Percentiles rank a stretch among this genome's conserved stretches.
phyloP scores from a whole-genome alignment of 2,329 filamentous ascomycete species.

The Hypoxylon sp. region DNA sequence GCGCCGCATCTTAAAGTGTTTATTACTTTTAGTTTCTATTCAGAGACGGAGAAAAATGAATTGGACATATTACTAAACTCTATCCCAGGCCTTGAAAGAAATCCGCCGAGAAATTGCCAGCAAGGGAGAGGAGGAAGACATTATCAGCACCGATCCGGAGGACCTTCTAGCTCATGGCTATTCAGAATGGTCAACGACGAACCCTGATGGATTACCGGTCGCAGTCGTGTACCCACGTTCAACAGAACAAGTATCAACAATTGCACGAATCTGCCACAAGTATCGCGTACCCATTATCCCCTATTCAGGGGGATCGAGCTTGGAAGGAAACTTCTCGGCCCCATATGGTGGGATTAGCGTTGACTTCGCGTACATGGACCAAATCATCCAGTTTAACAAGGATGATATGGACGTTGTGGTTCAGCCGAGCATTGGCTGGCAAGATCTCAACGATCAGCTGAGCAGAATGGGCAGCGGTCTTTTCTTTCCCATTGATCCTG shows the following conservation, averaged over 20 bases:
- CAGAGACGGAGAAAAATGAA: neutral
- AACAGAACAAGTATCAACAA: constrained; percentile 71
- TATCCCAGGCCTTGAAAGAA: constrained; percentile 66
- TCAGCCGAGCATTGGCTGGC: constrained; percentile 93
- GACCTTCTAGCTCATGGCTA: constrained; percentile 75
- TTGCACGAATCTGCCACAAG: constrained; percentile 80
- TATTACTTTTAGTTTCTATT: neutral
- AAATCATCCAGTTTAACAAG: constrained; percentile 82
- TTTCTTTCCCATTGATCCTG: constrained; percentile 93
- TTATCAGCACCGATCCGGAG: constrained; percentile 74
- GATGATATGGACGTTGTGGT: constrained; percentile 95
- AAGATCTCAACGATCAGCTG: constrained; percentile 82
- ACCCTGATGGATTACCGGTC: constrained; percentile 72
- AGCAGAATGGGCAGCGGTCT: constrained; percentile 80
- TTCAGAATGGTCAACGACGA: constrained; percentile 76
- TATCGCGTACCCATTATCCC: constrained; percentile 88
- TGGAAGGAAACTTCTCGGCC: constrained; percentile 92
- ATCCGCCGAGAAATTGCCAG: constrained; percentile 64
- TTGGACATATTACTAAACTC: constrained; percentile 23
- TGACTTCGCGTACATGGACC: constrained; percentile 90
- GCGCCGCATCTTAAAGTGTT: neutral
- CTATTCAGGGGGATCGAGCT: constrained; percentile 86
- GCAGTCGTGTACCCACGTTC: constrained; percentile 75
- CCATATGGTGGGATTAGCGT: constrained; percentile 90
- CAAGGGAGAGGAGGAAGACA: constrained; percentile 61